phyloP scores from a whole-genome alignment of 495 filamentous ascomycete genomes.

The Parathielavia hyrcaniae region DNA sequence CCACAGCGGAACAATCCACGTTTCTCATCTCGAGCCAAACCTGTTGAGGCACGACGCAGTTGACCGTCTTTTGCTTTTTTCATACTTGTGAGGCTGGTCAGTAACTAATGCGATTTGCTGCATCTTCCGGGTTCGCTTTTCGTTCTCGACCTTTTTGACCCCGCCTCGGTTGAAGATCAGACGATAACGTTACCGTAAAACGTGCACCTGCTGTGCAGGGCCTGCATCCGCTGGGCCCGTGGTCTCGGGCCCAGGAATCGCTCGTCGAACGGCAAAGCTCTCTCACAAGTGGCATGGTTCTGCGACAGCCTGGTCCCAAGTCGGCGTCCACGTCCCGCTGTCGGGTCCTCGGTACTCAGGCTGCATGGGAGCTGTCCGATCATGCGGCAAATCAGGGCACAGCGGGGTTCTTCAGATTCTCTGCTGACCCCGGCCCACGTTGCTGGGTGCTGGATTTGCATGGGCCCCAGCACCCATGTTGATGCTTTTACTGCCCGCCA shows the following conservation, averaged over 20 bases:
- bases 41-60: too few relatives aligned
- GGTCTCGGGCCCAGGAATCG: neutral
- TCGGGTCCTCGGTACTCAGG: slow-evolving; percentile 20
- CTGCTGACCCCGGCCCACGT: neutral
- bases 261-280: neutral
- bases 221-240: neutral
- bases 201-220: neutral
- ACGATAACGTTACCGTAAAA: neutral
- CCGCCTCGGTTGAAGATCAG: too few relatives aligned
- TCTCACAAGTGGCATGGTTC: neutral
- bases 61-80: too few relatives aligned
- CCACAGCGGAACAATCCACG: too few relatives aligned
- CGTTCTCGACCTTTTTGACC: neutral
- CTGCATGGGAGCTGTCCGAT: slow-evolving; percentile 1
- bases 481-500: too few relatives aligned
- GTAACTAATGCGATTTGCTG: too few relatives aligned
- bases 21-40: too few relatives aligned
- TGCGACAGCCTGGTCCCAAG: slow-evolving; percentile 1
- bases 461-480: neutral
- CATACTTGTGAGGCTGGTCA: too few relatives aligned
- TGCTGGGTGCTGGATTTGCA: slow-evolving; percentile 1
- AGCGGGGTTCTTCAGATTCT: slow-evolving; percentile 12
- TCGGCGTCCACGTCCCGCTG: slow-evolving; percentile 6
- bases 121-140: neutral
- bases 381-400: slow-evolving; percentile 9